Base-by-base conservation (phyloP, 805 yeast genomes). In the Clavispora santaluciae region DNA sequence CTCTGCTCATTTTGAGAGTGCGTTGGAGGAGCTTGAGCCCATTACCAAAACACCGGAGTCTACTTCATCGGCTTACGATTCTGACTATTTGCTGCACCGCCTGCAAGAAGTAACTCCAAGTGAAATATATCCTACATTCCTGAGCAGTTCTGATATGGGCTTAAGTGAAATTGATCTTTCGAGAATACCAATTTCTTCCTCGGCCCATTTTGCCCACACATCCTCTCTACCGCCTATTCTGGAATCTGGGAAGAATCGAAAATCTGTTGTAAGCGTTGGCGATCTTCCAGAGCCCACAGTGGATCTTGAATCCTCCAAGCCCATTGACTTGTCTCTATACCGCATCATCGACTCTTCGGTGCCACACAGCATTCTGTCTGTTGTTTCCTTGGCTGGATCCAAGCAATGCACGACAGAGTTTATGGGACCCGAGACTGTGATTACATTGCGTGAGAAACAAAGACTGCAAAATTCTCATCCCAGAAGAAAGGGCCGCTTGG, bases 271-370 rank as follows among this genome's bases (percentile, higher is more conserved):
- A 4, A 16, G 16, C 12, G 29, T 4, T 5, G 10, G 7, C 15
- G 36, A 26, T 4, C 36, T 41, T 10, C 44, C 44, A 2, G 44
- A 41, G 17, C 44, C 44, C 3, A 39, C 43, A 15, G 31, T 42
- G 15, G 15, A 8, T 10, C 43, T 39, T 12, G 44, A 38, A 6
- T 9, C 33, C 6, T 28, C 43, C 2, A 15, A 28, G 9, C 31
- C 31, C 4, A 28, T 28, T 15, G 31, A 28, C 10, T 28, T 28
- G 31, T 28, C 31, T 3, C 20, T 28, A 4, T 28, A 28, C 13
- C n/a, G 31, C 31, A 28, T 28, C 20, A 12, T 2, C 7, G 31
- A 28, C 31, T 28, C 31, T 4, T 6, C 20, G 1, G 20, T 28
- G 6, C 1, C 6, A 12, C 7, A 9, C 3, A 28, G 31, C 20